Conservation (phyloP, 805 yeast genomes). For the Diddensiella caesifluorescens region DNA sequence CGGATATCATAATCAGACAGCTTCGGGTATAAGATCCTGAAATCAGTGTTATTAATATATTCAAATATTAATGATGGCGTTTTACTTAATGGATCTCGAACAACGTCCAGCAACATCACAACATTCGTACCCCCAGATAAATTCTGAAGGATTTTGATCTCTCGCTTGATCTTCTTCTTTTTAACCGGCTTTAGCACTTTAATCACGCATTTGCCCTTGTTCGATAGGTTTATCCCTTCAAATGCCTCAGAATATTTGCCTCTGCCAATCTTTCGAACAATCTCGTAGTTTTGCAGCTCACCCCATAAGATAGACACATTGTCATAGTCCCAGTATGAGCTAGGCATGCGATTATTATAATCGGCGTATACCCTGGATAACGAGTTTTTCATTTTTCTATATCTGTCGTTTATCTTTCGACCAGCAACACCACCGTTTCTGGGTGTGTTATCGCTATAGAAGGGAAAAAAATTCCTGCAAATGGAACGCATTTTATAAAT, state of each 20-base stretch:
- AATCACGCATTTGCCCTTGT: conserved; percentile 65
- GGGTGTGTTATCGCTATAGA: no score
- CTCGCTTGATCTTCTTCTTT: conserved; percentile 84
- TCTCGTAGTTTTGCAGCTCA: conserved; percentile 58
- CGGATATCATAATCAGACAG: conserved; percentile 72
- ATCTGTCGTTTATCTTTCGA: no score
- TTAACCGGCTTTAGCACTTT: conserved; percentile 91
- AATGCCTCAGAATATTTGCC: conserved; percentile 96
- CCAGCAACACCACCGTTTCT: no score
- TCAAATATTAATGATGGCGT: conserved; percentile 88
- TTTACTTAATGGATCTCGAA: conserved; percentile 68
- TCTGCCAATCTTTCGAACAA: conserved; percentile 77
- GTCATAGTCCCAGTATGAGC: conserved; percentile 80
- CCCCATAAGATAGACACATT: conserved; percentile 49
- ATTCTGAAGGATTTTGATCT: conserved; percentile 80
- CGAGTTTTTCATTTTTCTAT: conserved; percentile 28
- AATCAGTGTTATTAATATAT: conserved; percentile 75
- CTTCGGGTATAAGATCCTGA: conserved; percentile 73
- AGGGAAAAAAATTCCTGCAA: no score
- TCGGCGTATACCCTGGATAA: conserved; percentile 67
- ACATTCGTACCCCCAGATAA: conserved; percentile 81
- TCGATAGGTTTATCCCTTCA: conserved; percentile 67
- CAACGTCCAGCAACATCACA: conserved; percentile 70
- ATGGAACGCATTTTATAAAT: no score
- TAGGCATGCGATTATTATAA: conserved; percentile 61